phyloP scores from a whole-genome alignment of 1,139 yeast genomes.

The Candida pseudoviswanathii region DNA sequence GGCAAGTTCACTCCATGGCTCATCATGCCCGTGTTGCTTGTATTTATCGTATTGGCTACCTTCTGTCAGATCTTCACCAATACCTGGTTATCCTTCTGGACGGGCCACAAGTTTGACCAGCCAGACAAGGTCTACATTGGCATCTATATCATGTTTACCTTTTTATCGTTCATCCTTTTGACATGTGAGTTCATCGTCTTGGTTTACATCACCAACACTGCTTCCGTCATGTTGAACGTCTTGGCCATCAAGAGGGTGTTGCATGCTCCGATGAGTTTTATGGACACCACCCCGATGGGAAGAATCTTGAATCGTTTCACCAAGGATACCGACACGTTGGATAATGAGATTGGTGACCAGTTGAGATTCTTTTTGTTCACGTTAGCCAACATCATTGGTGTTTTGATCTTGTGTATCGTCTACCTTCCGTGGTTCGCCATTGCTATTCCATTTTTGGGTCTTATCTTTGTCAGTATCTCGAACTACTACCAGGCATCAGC shows the following conservation, averaged over 20 bases:
- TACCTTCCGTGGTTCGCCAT: constrained; percentile 72
- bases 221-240: constrained; percentile 45
- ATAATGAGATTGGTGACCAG: constrained; percentile 72
- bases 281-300: constrained; percentile 68
- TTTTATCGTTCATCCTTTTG: constrained; percentile 37
- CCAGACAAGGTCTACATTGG: constrained; percentile 70
- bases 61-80: constrained; percentile 69
- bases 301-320: constrained; percentile 65
- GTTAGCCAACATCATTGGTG: constrained; percentile 60
- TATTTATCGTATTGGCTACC: constrained; percentile 43
- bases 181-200: constrained; percentile 47
- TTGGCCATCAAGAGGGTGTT: constrained; percentile 63
- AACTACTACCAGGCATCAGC: constrained; percentile 67
- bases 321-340: constrained; percentile 83
- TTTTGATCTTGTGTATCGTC: constrained; percentile 65
- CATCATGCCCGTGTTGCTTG: constrained; percentile 25
- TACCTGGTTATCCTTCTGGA: constrained; percentile 89
- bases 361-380: constrained; percentile 50
- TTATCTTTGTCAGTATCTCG: constrained; percentile 38
- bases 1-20: constrained; percentile 38
- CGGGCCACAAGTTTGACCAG: constrained; percentile 52
- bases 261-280: constrained; percentile 59
- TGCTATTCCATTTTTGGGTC: constrained; percentile 44
- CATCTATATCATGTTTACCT: constrained; percentile 60
- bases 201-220: constrained; percentile 53